Percentiles rank a stretch among this genome's conserved stretches.
Conservation (phyloP, 257 asterid genomes). For the Solanum megistacrolobum region DNA sequence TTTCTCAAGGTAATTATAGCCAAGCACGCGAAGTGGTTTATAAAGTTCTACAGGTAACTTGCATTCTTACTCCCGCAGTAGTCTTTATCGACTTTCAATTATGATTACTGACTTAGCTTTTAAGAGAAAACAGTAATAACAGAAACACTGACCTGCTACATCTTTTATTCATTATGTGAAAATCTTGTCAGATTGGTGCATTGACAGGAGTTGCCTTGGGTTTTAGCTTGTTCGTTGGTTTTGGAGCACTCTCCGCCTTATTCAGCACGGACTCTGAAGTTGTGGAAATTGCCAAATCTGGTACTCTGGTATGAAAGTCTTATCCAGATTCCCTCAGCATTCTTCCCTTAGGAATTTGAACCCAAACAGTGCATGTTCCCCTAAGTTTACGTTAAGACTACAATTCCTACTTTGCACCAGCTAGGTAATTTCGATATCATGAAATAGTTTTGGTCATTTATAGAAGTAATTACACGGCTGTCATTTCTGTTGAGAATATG, state of each 20-base stretch:
- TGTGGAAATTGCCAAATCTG: slow-evolving; percentile 61
- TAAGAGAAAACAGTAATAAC: not conserved
- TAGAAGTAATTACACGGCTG: not conserved
- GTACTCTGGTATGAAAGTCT: slow-evolving; percentile 65
- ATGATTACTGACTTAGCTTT: not conserved
- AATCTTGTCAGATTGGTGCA: slow-evolving; percentile 47
- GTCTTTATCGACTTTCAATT: not conserved
- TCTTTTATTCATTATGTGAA: not conserved
- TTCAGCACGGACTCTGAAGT: slow-evolving; percentile 72
- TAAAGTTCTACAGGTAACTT: slow-evolving; percentile 71
- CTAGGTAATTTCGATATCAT: not conserved
- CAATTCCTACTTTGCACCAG: not conserved
- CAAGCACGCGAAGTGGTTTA: slow-evolving; percentile 65
- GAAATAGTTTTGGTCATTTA: not conserved
- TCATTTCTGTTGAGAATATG: not conserved
- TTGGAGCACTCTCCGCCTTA: slow-evolving; percentile 59
- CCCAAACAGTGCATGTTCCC: not conserved
- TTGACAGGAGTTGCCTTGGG: slow-evolving; percentile 59
- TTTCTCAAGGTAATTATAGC: slow-evolving; percentile 70
- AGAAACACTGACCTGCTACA: not conserved
- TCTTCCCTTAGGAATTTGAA: not conserved
- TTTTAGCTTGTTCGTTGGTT: slow-evolving; percentile 48
- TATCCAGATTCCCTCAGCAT: not conserved
- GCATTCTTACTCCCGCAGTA: not conserved
- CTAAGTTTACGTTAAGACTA: not conserved